These are phyloP conservation scores for Erysimum cheiri DNA, from an alignment of 441 rosid species.

Conservation along the genomic window DNA sequence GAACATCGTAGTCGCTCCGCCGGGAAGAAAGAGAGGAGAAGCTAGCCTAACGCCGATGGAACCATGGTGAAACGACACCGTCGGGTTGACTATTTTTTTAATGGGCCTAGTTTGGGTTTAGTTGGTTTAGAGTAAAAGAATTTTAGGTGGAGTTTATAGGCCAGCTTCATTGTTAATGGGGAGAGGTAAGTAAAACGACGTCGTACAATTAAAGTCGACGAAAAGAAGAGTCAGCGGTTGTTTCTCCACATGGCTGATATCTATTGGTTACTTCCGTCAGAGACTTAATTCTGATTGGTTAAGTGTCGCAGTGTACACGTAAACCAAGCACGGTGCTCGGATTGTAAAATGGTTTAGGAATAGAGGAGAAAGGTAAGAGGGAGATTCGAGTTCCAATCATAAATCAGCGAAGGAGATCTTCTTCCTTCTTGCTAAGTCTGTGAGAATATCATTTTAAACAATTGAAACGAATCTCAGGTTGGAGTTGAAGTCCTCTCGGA, in stretches of 20 bases:
- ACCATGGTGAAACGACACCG: background rate
- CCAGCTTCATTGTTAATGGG: background rate
- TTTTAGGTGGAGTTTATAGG: background rate
- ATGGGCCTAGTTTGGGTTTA: background rate
- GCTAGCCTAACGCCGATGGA: background rate
- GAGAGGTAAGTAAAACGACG: background rate
- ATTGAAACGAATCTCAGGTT: conserved; percentile 17
- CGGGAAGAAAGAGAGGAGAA: background rate
- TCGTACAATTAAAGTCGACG: background rate
- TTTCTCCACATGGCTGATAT: conserved; percentile 23
- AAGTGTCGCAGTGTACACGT: conserved; percentile 33
- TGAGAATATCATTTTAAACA: background rate
- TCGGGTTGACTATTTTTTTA: background rate
- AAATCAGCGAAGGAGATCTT: conserved; percentile 19
- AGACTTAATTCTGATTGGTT: conserved; percentile 44
- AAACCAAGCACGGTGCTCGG: conserved; percentile 18
- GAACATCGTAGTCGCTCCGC: conserved; percentile 31
- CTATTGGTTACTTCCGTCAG: background rate
- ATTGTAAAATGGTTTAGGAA: conserved; percentile 27
- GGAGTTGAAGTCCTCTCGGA: conserved; percentile 25
- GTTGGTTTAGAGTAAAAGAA: background rate
- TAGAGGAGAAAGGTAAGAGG: conserved; percentile 12
- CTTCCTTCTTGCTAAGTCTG: background rate
- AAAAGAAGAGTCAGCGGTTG: conserved; percentile 33
- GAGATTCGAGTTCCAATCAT: conserved; percentile 21